These are phyloP conservation scores for Crithidia expoeki DNA, from an alignment of 208 protist species.

Conservation along the genomic window DNA sequence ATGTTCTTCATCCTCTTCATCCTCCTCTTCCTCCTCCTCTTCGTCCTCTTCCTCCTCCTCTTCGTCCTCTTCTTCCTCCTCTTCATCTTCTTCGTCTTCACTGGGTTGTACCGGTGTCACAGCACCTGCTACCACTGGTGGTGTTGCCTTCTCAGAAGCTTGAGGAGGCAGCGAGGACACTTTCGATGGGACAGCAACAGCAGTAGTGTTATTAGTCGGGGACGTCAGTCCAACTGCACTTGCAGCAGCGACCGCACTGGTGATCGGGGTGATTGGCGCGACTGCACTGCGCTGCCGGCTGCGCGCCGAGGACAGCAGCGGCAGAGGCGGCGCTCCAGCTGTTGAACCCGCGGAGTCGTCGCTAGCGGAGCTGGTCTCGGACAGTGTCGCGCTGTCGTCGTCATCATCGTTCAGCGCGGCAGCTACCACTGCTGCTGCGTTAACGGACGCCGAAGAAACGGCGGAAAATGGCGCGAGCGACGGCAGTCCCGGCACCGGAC, in stretches of 20 bases:
- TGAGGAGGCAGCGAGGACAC: not conserved
- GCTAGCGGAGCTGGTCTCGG: not conserved
- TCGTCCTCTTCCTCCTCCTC: conserved; percentile 24
- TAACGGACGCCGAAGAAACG: not conserved
- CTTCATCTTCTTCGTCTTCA: conserved; percentile 17
- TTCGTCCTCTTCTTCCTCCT: conserved; percentile 17
- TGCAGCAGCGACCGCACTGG: not conserved
- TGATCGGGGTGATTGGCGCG: not conserved
- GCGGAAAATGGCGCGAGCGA: not conserved
- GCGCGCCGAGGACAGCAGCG: conserved; percentile 17
- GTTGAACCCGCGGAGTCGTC: not conserved
- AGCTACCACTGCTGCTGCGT: conserved; percentile 21
- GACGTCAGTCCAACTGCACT: too few species aligned
- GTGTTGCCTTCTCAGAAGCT: not conserved
- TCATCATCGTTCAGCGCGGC: conserved; percentile 28
- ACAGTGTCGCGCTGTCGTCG: conserved; percentile 1
- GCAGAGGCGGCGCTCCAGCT: conserved; percentile 8
- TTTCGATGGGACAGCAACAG: not conserved
- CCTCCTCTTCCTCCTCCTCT: too few species aligned
- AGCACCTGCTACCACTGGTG: too few species aligned
- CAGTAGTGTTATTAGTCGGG: too few species aligned
- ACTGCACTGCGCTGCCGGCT: conserved; percentile 4
- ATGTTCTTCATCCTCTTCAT: too few species aligned
- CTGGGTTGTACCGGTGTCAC: too few species aligned
- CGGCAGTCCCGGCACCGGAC: not conserved